Base-by-base conservation (phyloP, 169 alveolate species). In the Plasmodium fragile region DNA sequence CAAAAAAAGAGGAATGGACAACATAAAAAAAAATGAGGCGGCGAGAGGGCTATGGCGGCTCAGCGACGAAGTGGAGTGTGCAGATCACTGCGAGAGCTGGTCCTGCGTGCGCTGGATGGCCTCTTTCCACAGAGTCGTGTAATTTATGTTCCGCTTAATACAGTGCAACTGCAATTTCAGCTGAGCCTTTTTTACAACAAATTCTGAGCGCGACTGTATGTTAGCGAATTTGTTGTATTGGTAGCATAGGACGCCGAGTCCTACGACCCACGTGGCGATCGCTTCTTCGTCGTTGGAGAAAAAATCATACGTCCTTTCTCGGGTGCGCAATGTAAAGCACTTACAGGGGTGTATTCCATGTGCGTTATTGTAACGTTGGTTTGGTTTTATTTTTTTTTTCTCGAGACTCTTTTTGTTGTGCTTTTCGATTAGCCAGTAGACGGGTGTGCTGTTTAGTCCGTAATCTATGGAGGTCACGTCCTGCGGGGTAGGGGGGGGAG, bases 341-440 rank as follows among this genome's bases (percentile, higher is more conserved):
- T 87, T 87, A 59, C 65, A 77, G 10, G 93, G 93, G 71, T 77
- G 69, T 18, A 87, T 39, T 2, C 30, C 65, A 41, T 87, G 65
- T 36, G 84, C 49, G 52, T 77, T 87, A 32, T 77, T 53, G 32
- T 87, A 87, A 87, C 53, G 16, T 22, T 87, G 43, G 71, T 32
- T 87, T 11, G 45, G 49, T 34, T 49, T 39, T 18, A 87, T 77
- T 87, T 87, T 75, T 16, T 87, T 77, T 59, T 55, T 55, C 70
- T 87, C 59, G 22, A 87, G 87, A 22, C 59, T 87, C 52, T 53
- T 52, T 39, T 78, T 77, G 30, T 87, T 87, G 30, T 87, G 30
- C 72, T 87, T 87, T 87, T 87, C 93, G 18, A 87, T 87, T 16
- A 87, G 89, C 93, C 93, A 87, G n/a, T 87, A 87, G 39, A 87